These are phyloP conservation scores for Santalum album DNA, from an alignment of 164 flowering plant genomes.

Conservation along the genomic window DNA sequence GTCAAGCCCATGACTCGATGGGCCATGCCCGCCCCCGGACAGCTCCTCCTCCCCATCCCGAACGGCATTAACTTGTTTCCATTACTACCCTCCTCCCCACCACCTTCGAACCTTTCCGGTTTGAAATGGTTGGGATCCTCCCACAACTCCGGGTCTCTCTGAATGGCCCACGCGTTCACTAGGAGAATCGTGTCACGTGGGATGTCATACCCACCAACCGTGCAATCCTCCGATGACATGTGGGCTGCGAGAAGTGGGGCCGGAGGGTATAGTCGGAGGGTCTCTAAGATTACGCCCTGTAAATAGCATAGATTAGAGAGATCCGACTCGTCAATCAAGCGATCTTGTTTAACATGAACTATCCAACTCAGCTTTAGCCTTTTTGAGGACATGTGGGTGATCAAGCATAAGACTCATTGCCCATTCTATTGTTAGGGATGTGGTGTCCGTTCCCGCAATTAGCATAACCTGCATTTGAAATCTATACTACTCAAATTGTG, in stretches of 20 bases:
- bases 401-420: not conserved
- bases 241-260: not conserved
- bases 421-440: not conserved
- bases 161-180: conserved; percentile 9
- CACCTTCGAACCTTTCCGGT: no score
- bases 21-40: no score
- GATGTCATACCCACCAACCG: conserved; percentile 4
- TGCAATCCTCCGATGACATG: conserved; percentile 6
- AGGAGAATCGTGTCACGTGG: conserved; percentile 11
- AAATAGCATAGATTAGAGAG: not conserved
- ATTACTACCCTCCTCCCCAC: no score
- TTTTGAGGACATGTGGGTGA: conserved; percentile 1
- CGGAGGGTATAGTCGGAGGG: no score
- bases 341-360: not conserved
- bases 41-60: no score
- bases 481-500: no score
- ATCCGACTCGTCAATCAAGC: not conserved
- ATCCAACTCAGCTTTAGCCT: conserved; percentile 2
- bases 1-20: no score
- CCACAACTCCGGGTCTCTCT: conserved; percentile 1
- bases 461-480: not conserved
- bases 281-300: no score
- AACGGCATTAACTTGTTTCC: no score
- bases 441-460: not conserved
- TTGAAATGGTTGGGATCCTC: no score